Evolutionary conservation across 1,139 yeast species (phyloP).

Genomic region (Yamadazyma jaroonii): DNA sequence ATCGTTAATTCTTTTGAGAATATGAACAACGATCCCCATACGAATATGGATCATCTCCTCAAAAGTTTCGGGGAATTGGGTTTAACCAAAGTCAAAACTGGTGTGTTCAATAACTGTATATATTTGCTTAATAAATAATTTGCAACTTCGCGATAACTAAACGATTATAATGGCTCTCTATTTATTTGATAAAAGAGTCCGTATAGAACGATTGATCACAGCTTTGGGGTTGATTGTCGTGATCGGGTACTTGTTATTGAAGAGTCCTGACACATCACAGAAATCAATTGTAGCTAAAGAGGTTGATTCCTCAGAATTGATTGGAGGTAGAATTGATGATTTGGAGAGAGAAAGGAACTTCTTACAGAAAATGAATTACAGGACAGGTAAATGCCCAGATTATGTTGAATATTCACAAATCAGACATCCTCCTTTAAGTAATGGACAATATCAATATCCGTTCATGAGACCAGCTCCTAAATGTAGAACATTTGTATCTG

Average conservation of each 20-base stretch:
- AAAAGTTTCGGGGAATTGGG: slow-evolving; percentile 29
- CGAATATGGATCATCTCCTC: slow-evolving; percentile 18
- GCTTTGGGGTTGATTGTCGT: neutral
- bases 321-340: neutral
- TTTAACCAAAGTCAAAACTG: slow-evolving; percentile 25
- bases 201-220: neutral
- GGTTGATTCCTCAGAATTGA: neutral
- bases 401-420: slow-evolving; percentile 39
- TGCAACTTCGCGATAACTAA: neutral
- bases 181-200: neutral
- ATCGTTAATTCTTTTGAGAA: slow-evolving; percentile 11
- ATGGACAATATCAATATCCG: slow-evolving; percentile 53
- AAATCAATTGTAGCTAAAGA: neutral
- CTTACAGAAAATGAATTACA: neutral
- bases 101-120: slow-evolving; percentile 18
- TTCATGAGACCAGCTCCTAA: slow-evolving; percentile 70
- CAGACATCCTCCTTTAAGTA: slow-evolving; percentile 49
- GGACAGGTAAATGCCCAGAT: slow-evolving; percentile 31
- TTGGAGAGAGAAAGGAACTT: neutral
- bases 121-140: slow-evolving; percentile 12
- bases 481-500: slow-evolving; percentile 72
- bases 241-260: slow-evolving; percentile 4
- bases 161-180: neutral
- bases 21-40: neutral
- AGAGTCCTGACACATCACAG: neutral